Evolutionary conservation across 148 eudicot genomes (phyloP), one percentile per base, ranked within the genome.

Genomic region (Polygonum maritimum): DNA sequence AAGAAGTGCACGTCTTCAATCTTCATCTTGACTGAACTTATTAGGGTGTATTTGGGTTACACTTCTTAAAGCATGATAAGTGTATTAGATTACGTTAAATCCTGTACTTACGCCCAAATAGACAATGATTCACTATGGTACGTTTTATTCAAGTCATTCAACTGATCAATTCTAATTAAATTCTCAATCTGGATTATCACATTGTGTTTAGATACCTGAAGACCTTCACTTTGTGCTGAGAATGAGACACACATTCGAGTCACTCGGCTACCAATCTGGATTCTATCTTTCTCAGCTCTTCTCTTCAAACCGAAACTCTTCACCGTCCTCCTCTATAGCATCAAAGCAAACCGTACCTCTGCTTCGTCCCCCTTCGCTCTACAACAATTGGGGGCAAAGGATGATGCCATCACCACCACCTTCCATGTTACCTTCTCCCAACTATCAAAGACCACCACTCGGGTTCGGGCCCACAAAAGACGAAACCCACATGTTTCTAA

Each of bases 191-290:
- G 22, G 48, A 18, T 18, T 18, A 2, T 44, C 31, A 35, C 48
- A 78, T 71, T 74, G 69, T 54, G 79, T 75, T 82, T 85, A 94
- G 98, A 94, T 94, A 79, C 89, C 97, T 12, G 98, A 94, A 85
- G 98, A 94, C 75, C 93, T 94, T 70, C 98, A 94, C 75, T 94
- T 94, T 75, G 97, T 94, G 83, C 86, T 91, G 80, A 85, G 94
- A 84, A 94, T 94, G 96, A 90, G 94, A 82, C 98, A 92, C 62
- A 92, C 90, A 48, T 92, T 94, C 75, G 93, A 92, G 78, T 89
- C 96, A 14, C 81, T 92, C 21, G 93, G 93, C 77, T 92, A 94
- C 82, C 98, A 94, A 81, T 94, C 98, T 31, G 97, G 98, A 2
- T 92, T 89, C 74, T 94, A 94, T 80, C 83, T 92, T 22, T 94